Base-by-base conservation (phyloP, 2,329 filamentous ascomycete genomes). In the Ceratocystis alfenasii region DNA sequence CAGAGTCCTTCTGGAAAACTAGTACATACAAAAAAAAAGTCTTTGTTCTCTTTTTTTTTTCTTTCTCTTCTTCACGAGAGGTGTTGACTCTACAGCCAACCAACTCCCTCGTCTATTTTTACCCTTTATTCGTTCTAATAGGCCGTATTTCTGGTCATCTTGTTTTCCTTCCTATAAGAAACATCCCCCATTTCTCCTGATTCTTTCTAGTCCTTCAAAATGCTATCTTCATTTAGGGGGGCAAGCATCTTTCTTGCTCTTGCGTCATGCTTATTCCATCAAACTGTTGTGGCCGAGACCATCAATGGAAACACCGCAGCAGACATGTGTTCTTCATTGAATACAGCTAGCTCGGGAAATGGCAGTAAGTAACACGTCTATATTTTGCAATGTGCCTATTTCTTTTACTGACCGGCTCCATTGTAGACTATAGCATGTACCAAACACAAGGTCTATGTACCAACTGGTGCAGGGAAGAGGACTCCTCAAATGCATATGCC, bases 381-480 rank as follows among this genome's bases (percentile, higher is more conserved):
- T 1, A 7, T 33, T 33, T 33, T 33, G 30, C 30, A 33, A 33
- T 33, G 30, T 2, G 6, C 6, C 12, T 28, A 61, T 25, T 15
- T 50, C n/a, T 22, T 55, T 22, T 62, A 50, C 30, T 64, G 68
- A 64, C 68, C 63, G n/a, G 25, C 7, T 33, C 20, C 12, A 12
- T 20, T 30, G 50, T 68, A 86, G 83, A 83, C 69, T 71, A 73
- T 41, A 81, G 78, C 68, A 80, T 79, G 69, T 87, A 75, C 68
- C 87, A 90, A 73, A 88, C 87, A 22, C 85, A 89, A 70, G 88
- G 88, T 36, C 79, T 85, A 12, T 93, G 89, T 72, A 75, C 78
- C 62, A 76, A 82, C 62, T 79, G 79, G 62, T 93, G 89, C 75
- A 70, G 74, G 30, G 71, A 72, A 22, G 70, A 71, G 28, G 70